phyloP scores from a whole-genome alignment of 805 yeast genomes.

The Myxozyma nipponensis region DNA sequence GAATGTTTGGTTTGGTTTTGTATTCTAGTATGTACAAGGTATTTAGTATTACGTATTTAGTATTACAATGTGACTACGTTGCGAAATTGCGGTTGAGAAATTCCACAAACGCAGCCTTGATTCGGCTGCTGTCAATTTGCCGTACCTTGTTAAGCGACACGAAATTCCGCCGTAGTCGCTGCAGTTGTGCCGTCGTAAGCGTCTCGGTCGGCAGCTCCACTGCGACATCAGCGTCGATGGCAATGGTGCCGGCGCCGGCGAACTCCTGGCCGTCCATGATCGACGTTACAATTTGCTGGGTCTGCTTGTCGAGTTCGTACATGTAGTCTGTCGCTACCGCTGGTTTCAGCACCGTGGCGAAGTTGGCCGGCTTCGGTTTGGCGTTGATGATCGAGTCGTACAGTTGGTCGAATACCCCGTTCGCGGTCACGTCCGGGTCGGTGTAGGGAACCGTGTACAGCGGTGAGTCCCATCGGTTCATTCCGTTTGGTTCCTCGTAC shows the following conservation, averaged over 20 bases:
- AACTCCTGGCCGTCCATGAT: conserved; percentile 61
- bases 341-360: conserved; percentile 78
- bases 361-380: conserved; percentile 69
- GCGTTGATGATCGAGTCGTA: conserved; percentile 45
- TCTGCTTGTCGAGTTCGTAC: conserved; percentile 69
- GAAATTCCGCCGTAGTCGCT: conserved; percentile 78
- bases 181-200: conserved; percentile 71
- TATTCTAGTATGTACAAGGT: not conserved
- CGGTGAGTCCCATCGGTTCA: conserved; percentile 92
- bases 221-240: conserved; percentile 37
- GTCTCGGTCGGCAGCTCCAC: conserved; percentile 61
- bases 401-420: conserved; percentile 60
- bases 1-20: not conserved
- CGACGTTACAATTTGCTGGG: conserved; percentile 60
- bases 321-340: conserved; percentile 72
- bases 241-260: conserved; percentile 34
- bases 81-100: conserved; percentile 64
- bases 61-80: conserved; percentile 16
- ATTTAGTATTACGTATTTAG: conserved; percentile 19
- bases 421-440: conserved; percentile 37
- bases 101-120: conserved; percentile 70
- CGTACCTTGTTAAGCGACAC: conserved; percentile 77
- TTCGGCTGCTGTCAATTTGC: conserved; percentile 63
- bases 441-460: conserved; percentile 64
- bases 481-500: conserved; percentile 88